Conservation (phyloP, 208 protist genomes). For the Trypanosoma platydactyli region DNA sequence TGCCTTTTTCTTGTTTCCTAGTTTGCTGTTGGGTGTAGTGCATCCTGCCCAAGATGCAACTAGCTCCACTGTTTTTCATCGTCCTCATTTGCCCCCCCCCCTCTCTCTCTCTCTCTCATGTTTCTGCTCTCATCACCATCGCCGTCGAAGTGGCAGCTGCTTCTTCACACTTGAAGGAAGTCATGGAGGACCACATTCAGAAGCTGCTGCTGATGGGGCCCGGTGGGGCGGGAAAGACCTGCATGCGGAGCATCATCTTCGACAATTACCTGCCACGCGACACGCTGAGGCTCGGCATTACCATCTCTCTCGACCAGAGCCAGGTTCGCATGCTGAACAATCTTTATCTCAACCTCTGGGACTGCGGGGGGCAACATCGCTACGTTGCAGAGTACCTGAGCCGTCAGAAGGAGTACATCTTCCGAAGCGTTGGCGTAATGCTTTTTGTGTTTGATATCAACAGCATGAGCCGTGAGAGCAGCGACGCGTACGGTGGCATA, state of each 20-base stretch:
- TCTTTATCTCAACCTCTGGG: slow-evolving; percentile 98
- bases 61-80: too few species aligned
- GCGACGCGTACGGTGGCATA: slow-evolving; percentile 19
- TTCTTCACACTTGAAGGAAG: background rate
- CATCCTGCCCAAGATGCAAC: too few species aligned
- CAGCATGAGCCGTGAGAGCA: slow-evolving; percentile 79
- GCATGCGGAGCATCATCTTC: slow-evolving; percentile 99
- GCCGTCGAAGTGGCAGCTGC: background rate
- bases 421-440: slow-evolving; percentile 97
- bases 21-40: too few species aligned
- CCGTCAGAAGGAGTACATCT: slow-evolving; percentile 98
- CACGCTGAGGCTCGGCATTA: slow-evolving; percentile 91
- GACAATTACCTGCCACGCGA: slow-evolving; percentile 98
- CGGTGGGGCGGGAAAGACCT: slow-evolving; percentile 95
- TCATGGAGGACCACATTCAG: slow-evolving; percentile 82
- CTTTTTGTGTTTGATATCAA: slow-evolving; percentile 99
- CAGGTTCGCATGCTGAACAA: slow-evolving; percentile 99
- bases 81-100: too few species aligned
- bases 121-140: background rate
- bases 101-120: slow-evolving; percentile 11
- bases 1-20: too few species aligned
- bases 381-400: slow-evolving; percentile 98
- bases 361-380: slow-evolving; percentile 98
- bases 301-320: slow-evolving; percentile 97
- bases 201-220: slow-evolving; percentile 98